A percentile compares a stretch with the other conserved stretches of the same genome.
These are phyloP conservation scores for Hylodesmum podocarpum DNA, from an alignment of 306 rosid species.

Conservation along the genomic window DNA sequence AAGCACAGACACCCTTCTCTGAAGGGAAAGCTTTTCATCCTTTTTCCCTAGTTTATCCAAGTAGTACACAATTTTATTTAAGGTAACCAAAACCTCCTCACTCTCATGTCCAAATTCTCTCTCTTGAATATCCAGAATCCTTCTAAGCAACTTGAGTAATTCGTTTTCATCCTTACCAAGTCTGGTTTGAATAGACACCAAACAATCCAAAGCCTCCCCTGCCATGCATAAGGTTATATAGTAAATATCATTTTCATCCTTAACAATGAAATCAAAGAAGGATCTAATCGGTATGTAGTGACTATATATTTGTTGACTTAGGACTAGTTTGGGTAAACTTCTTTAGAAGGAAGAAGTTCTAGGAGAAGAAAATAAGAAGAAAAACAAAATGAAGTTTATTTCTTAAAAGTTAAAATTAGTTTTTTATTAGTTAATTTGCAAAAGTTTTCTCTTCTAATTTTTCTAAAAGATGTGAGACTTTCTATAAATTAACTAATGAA, in stretches of 20 bases:
- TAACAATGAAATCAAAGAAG: no score
- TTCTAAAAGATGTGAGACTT: no score
- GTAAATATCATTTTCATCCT: neutral
- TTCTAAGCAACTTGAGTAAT: conserved; percentile 58
- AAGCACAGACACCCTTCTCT: conserved; percentile 68
- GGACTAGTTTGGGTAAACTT: no score
- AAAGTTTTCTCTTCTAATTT: no score
- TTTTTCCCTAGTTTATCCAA: conserved; percentile 70
- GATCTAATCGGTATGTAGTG: no score
- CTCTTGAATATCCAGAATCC: conserved; percentile 77
- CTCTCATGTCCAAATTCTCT: conserved; percentile 72
- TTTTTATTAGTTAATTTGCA: no score
- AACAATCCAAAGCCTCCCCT: conserved; percentile 92
- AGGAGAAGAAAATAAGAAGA: no score
- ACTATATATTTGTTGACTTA: no score
- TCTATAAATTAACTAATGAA: no score
- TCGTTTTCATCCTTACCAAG: conserved; percentile 51
- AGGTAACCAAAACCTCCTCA: conserved; percentile 65
- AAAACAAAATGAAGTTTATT: no score
- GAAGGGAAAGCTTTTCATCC: conserved; percentile 60
- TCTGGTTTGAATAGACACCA: conserved; percentile 79
- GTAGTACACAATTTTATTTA: conserved; percentile 67
- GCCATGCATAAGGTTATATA: conserved; percentile 37
- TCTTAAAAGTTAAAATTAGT: no score
- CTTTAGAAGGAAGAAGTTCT: no score